A percentile compares a stretch with the other conserved stretches of the same genome.
Conservation (phyloP, 768 basidiomycete genomes). For the Postia placenta region DNA sequence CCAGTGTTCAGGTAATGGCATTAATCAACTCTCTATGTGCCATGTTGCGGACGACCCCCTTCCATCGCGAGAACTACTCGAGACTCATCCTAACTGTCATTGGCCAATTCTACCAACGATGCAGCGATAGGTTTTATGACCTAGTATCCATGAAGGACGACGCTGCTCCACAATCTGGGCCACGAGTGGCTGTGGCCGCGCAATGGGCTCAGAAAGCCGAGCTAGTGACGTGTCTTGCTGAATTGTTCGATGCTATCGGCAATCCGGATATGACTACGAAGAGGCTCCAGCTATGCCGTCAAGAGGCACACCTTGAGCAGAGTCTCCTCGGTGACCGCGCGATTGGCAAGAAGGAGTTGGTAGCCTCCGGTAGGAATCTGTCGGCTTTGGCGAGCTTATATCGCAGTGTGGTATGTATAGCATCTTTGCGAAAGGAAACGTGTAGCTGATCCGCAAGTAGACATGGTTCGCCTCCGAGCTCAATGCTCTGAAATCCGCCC, state of each 20-base stretch:
- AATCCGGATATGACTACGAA: constrained; percentile 38
- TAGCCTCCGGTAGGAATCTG: constrained; percentile 66
- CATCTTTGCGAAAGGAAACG: constrained; percentile 7
- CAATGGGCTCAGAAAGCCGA: constrained; percentile 86
- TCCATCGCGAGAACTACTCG: constrained; percentile 92
- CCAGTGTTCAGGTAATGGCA: constrained; percentile 78
- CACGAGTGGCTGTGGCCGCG: constrained; percentile 50
- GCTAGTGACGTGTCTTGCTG: constrained; percentile 65
- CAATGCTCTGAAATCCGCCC: constrained; percentile 53
- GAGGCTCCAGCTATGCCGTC: constrained; percentile 53
- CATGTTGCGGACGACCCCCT: constrained; percentile 88
- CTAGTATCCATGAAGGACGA: constrained; percentile 44
- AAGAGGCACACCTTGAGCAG: constrained; percentile 78
- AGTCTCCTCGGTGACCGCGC: constrained; percentile 50
- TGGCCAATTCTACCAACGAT: constrained; percentile 94
- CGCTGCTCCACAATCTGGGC: constrained; percentile 18
- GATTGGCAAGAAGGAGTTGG: constrained; percentile 58
- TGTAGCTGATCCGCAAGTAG: constrained; percentile 31
- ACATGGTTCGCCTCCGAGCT: constrained; percentile 82
- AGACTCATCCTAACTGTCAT: constrained; percentile 91
- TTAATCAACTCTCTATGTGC: constrained; percentile 87
- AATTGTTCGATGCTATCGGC: constrained; percentile 38
- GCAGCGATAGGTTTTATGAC: constrained; percentile 81
- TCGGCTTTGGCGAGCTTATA: constrained; percentile 74
- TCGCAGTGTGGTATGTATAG: constrained; percentile 68